Evolutionary conservation across 2,329 filamentous ascomycete species (phyloP).

Genomic region (Xylaria sp.): DNA sequence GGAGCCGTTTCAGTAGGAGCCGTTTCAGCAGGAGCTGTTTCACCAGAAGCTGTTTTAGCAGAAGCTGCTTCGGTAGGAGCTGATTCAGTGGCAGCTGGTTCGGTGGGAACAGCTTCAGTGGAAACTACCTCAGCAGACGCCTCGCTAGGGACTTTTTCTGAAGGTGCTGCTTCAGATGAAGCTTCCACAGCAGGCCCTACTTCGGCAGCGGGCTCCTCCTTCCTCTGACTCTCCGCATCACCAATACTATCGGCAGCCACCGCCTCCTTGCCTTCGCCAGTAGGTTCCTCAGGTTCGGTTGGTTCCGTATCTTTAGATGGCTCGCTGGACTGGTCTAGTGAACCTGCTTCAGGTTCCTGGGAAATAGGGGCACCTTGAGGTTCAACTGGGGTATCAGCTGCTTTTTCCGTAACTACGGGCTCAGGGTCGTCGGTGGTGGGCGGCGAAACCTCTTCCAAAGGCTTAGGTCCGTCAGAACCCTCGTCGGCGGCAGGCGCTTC

Average conservation of each 20-base stretch:
- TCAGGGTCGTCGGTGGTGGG: slow-evolving; percentile 9
- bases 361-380: slow-evolving; percentile 3
- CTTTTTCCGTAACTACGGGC: slow-evolving; percentile 16
- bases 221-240: not conserved
- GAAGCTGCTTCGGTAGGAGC: not conserved
- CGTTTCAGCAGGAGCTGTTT: not conserved
- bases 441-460: not conserved
- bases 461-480: slow-evolving; percentile 20
- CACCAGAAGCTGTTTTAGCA: not conserved
- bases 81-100: no score
- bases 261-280: slow-evolving; percentile 1
- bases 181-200: not conserved
- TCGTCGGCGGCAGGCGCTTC: slow-evolving; percentile 10
- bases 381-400: slow-evolving; percentile 11
- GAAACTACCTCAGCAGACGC: not conserved
- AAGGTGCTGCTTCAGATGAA: not conserved
- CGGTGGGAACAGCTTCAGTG: not conserved
- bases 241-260: not conserved
- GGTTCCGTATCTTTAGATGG: not conserved
- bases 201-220: slow-evolving; percentile 16
- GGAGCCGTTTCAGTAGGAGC: not conserved
- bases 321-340: slow-evolving; percentile 10
- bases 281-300: slow-evolving; percentile 14
- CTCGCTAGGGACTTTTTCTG: not conserved
- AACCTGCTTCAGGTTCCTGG: slow-evolving; percentile 12